These are phyloP conservation scores for Candida namnaoensis DNA, from an alignment of 805 yeast genomes.

Conservation along the genomic window DNA sequence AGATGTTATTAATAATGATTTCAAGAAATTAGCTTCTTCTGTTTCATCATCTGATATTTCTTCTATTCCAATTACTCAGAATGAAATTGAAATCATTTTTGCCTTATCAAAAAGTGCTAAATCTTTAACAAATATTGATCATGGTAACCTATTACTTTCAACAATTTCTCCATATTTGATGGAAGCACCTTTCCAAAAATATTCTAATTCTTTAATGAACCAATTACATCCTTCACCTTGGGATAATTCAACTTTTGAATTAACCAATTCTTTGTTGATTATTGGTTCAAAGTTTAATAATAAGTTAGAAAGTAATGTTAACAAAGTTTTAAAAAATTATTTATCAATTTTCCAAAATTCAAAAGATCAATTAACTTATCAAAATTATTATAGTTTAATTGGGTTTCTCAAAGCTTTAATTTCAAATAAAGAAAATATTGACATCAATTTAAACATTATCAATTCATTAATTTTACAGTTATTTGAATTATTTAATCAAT, in stretches of 20 bases:
- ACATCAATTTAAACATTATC: no score
- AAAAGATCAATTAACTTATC: conserved; percentile 4
- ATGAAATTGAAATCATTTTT: conserved; percentile 45
- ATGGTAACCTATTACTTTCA: conserved; percentile 29
- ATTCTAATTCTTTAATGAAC: conserved; percentile 27
- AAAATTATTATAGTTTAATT: conserved; percentile 23
- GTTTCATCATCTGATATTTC: conserved; percentile 10
- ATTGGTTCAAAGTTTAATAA: conserved; percentile 17
- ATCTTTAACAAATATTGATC: conserved; percentile 21
- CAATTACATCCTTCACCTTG: conserved; percentile 28
- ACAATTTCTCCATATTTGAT: conserved; percentile 38
- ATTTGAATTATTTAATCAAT: conserved; percentile 11
- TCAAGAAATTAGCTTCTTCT: conserved; percentile 9
- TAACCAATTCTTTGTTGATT: conserved; percentile 22
- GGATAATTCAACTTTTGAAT: conserved; percentile 26
- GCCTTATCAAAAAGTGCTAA: conserved; percentile 35
- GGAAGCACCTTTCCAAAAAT: conserved; percentile 41
- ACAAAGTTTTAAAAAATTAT: conserved; percentile 18
- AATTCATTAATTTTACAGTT: conserved; percentile 17
- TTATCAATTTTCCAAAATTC: conserved; percentile 4
- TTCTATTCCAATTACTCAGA: conserved; percentile 24
- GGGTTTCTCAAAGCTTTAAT: conserved; percentile 27
- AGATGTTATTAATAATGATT: conserved; percentile 9
- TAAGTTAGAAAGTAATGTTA: conserved; percentile 8
- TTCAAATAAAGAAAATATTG: conserved; percentile 7